Conservation (phyloP, 805 yeast genomes). For the Isabelozyma gotoi region DNA sequence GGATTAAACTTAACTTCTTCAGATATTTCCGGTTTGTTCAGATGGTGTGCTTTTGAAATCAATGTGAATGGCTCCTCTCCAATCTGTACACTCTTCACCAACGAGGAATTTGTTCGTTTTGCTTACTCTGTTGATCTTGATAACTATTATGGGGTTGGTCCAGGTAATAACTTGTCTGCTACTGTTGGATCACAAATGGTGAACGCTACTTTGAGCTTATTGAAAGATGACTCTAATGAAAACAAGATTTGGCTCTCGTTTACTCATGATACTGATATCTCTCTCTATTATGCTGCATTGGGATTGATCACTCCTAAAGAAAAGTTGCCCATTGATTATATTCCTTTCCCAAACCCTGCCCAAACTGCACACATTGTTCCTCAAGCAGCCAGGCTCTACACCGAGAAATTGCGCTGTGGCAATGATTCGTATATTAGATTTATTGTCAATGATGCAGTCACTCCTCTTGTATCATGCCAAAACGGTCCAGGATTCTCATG, state of each 20-base stretch:
- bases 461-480: conserved; percentile 33
- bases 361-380: conserved; percentile 39
- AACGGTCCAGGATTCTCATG: conserved; percentile 46
- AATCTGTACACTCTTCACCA: conserved; percentile 67
- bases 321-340: conserved; percentile 44
- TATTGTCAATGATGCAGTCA: conserved; percentile 40
- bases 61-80: conserved; percentile 67
- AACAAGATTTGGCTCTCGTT: conserved; percentile 66
- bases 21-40: conserved; percentile 56
- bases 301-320: conserved; percentile 50
- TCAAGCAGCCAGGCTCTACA: conserved; percentile 39
- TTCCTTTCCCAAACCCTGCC: conserved; percentile 49
- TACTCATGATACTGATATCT: conserved; percentile 72
- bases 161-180: conserved; percentile 57
- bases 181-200: conserved; percentile 60
- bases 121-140: conserved; percentile 60
- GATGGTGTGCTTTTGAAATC: conserved; percentile 73
- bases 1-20: conserved; percentile 49
- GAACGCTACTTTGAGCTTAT: conserved; percentile 48
- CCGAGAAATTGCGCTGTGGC: conserved; percentile 36
- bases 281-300: conserved; percentile 61
- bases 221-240: conserved; percentile 40
- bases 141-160: conserved; percentile 62
- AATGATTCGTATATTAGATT: conserved; percentile 34
- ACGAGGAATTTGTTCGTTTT: conserved; percentile 61